Base-by-base conservation (phyloP, 768 basidiomycete species). In the Termitomyces bulborhizus region DNA sequence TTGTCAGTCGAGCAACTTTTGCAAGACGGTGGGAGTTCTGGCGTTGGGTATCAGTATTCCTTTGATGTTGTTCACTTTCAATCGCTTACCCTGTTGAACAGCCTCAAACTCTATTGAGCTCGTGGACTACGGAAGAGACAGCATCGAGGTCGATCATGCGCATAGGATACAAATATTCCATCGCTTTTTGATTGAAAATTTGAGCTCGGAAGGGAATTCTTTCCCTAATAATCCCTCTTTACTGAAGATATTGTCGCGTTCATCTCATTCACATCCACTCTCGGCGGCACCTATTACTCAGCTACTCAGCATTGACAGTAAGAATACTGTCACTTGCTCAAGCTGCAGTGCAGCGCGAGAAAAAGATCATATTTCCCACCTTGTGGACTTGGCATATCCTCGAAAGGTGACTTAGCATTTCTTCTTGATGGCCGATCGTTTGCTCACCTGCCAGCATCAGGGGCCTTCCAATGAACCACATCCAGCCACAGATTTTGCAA, bases 1-100 rank as follows among this genome's bases (percentile, higher is more conserved):
- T 62, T 98, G 96, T 64, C 96, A 98, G 68, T 85, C 94, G 5
- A 94, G 88, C 68, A 99, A 99, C 68, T 99, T 98, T 63, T 98
- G 94, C 68, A 88, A 93, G 69, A 89, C 93, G 2, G 90, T 98
- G 44, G 87, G 90, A 16, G 85, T 91, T 3, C 80, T 94, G 32
- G 89, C 92, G 6, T 92, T 94, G 71, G 84, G 94, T 94, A 51
- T 52, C 32, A 50, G 26, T 15, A 21, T 43, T 43, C 12, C 41
- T 62, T 49, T 69, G 62, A 2, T 53, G 34, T 21, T 16, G 2
- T 4, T 34, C 21, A 43, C 18, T 45, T 27, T 39, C 26, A 34
- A 15, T 31, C 16, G 36, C 37, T 54, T 5, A 63, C 51, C 15
- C 27, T 50, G 27, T 46, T 45, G 4, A 54, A 48, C 24, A 90